Evolutionary conservation across 2,329 filamentous ascomycete species (phyloP).

Genomic region (Leptographium lundbergii): DNA sequence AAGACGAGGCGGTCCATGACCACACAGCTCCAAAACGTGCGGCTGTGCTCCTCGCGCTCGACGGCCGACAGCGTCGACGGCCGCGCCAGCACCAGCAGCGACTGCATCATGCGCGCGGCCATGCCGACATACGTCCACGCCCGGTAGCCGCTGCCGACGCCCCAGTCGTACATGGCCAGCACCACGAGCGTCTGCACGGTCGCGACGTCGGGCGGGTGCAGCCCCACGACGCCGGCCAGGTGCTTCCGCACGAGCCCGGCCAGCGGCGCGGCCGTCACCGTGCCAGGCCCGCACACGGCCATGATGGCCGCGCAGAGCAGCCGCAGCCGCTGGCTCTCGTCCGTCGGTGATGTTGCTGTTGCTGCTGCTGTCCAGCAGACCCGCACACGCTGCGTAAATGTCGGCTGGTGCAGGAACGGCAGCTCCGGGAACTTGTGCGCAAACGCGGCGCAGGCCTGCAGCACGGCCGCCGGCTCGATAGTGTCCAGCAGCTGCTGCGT

Average conservation of each 20-base stretch:
- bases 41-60: slow-evolving; percentile 19
- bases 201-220: neutral
- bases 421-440: slow-evolving; percentile 7
- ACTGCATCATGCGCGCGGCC: slow-evolving; percentile 26
- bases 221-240: no score
- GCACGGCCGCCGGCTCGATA: neutral
- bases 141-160: slow-evolving; percentile 26
- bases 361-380: neutral
- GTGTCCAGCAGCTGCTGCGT: neutral
- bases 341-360: neutral
- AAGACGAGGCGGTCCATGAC: slow-evolving; percentile 31
- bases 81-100: slow-evolving; percentile 16
- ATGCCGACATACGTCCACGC: slow-evolving; percentile 31
- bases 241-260: neutral
- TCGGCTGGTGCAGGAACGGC: slow-evolving; percentile 7
- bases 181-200: slow-evolving; percentile 6
- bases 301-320: slow-evolving; percentile 1
- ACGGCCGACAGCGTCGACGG: slow-evolving; percentile 15
- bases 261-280: neutral
- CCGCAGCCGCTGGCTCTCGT: neutral
- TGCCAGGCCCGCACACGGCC: neutral
- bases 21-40: slow-evolving; percentile 32
- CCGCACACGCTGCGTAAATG: neutral
- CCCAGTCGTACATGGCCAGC: slow-evolving; percentile 23
- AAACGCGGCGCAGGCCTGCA: neutral